Base-by-base conservation (phyloP, 192 early-diverging fungal genomes). In the Gaertneriomyces semiglobifer region DNA sequence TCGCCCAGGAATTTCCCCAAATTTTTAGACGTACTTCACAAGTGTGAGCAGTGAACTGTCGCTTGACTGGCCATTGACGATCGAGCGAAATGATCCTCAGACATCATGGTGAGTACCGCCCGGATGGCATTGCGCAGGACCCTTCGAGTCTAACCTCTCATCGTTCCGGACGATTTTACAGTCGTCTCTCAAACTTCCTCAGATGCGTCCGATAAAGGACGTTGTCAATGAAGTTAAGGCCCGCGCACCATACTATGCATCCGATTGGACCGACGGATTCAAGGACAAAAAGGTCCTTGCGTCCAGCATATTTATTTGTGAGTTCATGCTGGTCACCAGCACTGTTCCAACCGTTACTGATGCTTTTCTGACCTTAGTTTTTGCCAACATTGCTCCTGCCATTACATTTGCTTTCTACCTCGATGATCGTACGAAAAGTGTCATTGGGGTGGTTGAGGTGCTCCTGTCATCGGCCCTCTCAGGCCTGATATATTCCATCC, bases 261-360 rank as follows among this genome's bases (percentile, higher is more conserved):
- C 54, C 0, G 69, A 71, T 58, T 71, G 69, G 69, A 51, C 38
- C 10, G 63, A 63, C 62, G 69, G 62, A 16, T 70, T 70, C 42
- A 20, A 38, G 19, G 44, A 54, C 43, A 70, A 70, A 48, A 70
- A 57, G 33, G 68, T 70, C 5, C 61, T 70, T 7, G 68, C 68
- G 12, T 60, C 68, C 47, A 47, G 41, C 7, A 63, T 70, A 16
- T 70, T 48, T 42, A 63, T 70, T 20, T 70, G 66, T 68, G 58
- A 68, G 66, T 61, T 14, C 5, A 39, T 9, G 55, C 14, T 16
- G 14, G 4, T 33, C 8, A 39, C 9, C 5, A 39, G 55, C 38
- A 16, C 12, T 16, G 14, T 14, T 57, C 20, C 12, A 57, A 57
- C 33, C 39, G 1, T 25, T 25, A 5, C 18, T 38, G 33, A 33